Conservation (phyloP, 108 stramenopile species). For the Pseudonitzschia multistriata region DNA sequence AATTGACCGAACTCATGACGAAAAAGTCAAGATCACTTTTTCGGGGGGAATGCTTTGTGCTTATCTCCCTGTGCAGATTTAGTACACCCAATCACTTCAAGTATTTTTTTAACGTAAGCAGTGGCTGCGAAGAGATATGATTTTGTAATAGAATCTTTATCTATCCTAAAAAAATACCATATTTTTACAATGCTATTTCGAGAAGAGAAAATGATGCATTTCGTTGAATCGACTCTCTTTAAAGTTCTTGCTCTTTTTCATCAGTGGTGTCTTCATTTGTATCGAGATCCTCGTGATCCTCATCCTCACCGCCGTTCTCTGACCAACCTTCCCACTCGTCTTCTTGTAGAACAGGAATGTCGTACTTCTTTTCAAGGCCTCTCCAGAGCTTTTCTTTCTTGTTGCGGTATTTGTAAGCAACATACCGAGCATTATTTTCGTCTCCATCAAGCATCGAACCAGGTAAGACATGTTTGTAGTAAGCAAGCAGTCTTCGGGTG, state of each 20-base stretch:
- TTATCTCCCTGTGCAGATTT: no score
- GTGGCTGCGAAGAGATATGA: no score
- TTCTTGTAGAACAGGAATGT: constrained; percentile 52
- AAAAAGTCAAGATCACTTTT: no score
- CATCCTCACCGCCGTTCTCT: constrained; percentile 33
- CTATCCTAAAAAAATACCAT: no score
- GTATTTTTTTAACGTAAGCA: no score
- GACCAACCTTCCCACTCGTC: constrained; percentile 67
- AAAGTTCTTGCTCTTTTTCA: constrained; percentile 20
- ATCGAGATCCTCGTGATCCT: constrained; percentile 58
- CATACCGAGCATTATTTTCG: constrained; percentile 63
- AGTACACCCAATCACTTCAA: no score
- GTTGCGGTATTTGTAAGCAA: constrained; percentile 79
- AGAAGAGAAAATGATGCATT: background rate
- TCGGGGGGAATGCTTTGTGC: no score
- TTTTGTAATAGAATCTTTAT: no score
- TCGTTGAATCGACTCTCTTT: background rate
- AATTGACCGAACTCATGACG: no score
- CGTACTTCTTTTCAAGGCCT: constrained; percentile 80
- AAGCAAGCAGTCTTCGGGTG: constrained; percentile 66
- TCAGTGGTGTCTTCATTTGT: constrained; percentile 24
- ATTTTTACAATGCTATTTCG: background rate
- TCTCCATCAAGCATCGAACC: constrained; percentile 80
- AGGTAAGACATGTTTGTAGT: constrained; percentile 76
- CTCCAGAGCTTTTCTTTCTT: constrained; percentile 81